A percentile compares a stretch with the other conserved stretches of the same genome.
phyloP scores from a whole-genome alignment of 805 yeast genomes.

The Wickerhamiella australiensis region DNA sequence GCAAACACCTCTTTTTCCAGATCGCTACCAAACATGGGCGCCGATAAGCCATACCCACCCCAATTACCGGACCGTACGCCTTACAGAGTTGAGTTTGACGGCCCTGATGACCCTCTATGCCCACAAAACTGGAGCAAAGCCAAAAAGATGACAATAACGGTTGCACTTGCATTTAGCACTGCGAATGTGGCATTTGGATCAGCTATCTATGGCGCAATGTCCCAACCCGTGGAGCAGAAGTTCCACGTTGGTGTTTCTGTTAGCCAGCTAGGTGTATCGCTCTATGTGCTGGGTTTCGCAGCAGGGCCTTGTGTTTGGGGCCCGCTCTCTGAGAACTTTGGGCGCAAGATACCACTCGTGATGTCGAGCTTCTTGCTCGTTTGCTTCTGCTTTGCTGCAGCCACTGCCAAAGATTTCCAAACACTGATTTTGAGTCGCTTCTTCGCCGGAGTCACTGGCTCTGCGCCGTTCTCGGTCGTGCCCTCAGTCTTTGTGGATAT shows the following conservation, averaged over 20 bases:
- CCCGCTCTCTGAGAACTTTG: slow-evolving; percentile 65
- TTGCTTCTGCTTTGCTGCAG: slow-evolving; percentile 58
- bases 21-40: slow-evolving; percentile 11
- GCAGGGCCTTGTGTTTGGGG: slow-evolving; percentile 88
- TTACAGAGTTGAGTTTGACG: slow-evolving; percentile 4
- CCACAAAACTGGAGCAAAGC: slow-evolving; percentile 64
- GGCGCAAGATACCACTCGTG: slow-evolving; percentile 51
- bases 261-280: slow-evolving; percentile 60
- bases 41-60: slow-evolving; percentile 9
- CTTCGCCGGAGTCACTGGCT: slow-evolving; percentile 71
- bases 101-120: slow-evolving; percentile 51
- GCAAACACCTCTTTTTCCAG: background rate
- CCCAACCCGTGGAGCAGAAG: slow-evolving; percentile 17
- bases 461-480: slow-evolving; percentile 70
- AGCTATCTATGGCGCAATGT: slow-evolving; percentile 51
- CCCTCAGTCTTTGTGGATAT: slow-evolving; percentile 83
- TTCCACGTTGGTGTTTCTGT: slow-evolving; percentile 56
- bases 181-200: slow-evolving; percentile 61
- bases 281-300: slow-evolving; percentile 84
- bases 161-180: slow-evolving; percentile 39
- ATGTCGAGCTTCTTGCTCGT: slow-evolving; percentile 46
- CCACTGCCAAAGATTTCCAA: slow-evolving; percentile 64
- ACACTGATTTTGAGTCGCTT: slow-evolving; percentile 60
- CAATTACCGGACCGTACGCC: background rate
- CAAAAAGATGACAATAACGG: slow-evolving; percentile 36